Evolutionary conservation across 768 basidiomycete genomes (phyloP), one percentile per base, ranked within the genome.

Genomic region (Amanita pseudoporphyria): DNA sequence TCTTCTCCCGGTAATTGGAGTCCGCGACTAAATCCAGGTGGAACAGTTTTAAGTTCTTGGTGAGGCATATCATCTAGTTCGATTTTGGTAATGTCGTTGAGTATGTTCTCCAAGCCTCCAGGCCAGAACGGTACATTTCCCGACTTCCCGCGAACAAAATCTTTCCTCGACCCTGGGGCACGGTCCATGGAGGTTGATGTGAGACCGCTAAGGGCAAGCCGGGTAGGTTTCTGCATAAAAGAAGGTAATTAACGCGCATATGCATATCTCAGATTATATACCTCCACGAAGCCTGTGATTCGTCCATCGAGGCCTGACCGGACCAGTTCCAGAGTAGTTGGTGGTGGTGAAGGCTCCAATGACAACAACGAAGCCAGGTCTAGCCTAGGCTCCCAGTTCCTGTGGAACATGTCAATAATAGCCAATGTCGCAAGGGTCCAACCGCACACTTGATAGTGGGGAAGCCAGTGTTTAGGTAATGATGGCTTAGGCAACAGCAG

Each of bases 111-210:
- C 9, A 98, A 69, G 2, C 96, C 96, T 40, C 96, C 96, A 5
- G 96, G 96, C 68, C 82, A 78, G 65, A 98, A 98, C 1, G 96
- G 96, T 7, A 94, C 79, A 66, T 94, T 81, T 38, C 87, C 86
- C 18, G 92, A 87, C 65, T 95, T 96, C 39, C 96, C 96, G 51
- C 94, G 74, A 16, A 98, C 93, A 64, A 98, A 98, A 49, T 78
- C 83, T 47, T 78, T 74, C 51, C 73, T 74, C 0, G 84, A 77
- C 12, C 82, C 90, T 6, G 93, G 94, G 3, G 88, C 86, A 44
- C 95, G 80, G 53, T 84, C 79, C 52, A 94, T 65, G 24, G 89
- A 88, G 1, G 88, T 91, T 9, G 93, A 96, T 1, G 84, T 89
- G 3, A 88, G 70, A 14, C 88, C 87, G 13, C 81, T 83, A 14